phyloP scores from a whole-genome alignment of 192 early-diverging fungal species.

The Jimgerdemannia flammicorona region DNA sequence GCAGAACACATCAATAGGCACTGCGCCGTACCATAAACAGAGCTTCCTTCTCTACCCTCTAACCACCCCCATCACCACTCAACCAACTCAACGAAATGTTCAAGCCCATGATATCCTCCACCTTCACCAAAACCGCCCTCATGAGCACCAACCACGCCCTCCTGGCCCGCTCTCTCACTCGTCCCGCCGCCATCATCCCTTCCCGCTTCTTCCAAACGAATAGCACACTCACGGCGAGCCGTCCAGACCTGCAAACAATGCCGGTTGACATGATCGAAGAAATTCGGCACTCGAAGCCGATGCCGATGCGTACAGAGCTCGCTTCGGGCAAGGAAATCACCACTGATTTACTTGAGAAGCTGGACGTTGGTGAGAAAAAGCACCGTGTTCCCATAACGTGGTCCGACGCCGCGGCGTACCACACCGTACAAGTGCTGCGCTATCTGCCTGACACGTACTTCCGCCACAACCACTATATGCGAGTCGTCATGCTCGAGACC shows the following conservation, averaged over 20 bases:
- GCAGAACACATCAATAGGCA: too few species aligned
- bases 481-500: constrained; percentile 68
- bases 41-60: too few species aligned
- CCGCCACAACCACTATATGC: constrained; percentile 70
- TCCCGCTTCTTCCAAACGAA: not conserved
- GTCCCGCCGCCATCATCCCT: not conserved
- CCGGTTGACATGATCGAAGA: not conserved
- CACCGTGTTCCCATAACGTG: constrained; percentile 57
- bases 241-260: not conserved
- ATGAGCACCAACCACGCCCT: not conserved
- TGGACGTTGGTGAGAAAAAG: constrained; percentile 55
- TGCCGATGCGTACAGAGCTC: not conserved
- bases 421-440: constrained; percentile 59
- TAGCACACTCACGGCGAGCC: not conserved
- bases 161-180: not conserved
- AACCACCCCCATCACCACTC: too few species aligned
- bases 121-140: not conserved
- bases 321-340: not conserved
- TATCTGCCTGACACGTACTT: constrained; percentile 68
- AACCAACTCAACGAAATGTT: not conserved
- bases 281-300: not conserved
- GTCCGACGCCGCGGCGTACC: constrained; percentile 61
- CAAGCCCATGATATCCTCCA: not conserved
- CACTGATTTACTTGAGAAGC: constrained; percentile 37
- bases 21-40: too few species aligned